phyloP scores from a whole-genome alignment of 2,329 filamentous ascomycete genomes.

The Fusarium falciforme region DNA sequence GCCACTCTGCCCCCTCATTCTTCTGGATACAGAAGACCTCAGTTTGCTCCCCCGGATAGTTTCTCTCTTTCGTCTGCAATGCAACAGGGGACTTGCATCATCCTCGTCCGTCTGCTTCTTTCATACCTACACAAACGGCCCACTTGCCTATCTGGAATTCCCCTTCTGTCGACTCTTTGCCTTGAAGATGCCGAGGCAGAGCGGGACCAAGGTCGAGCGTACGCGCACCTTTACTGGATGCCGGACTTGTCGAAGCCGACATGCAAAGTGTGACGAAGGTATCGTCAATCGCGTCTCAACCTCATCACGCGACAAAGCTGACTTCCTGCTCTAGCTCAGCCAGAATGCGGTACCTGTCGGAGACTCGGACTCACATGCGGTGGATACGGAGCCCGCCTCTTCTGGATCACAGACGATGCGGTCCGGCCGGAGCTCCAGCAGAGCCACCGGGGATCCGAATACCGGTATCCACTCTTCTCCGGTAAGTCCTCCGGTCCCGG shows the following conservation, averaged over 20 bases:
- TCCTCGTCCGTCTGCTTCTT: background rate
- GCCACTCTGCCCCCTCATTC: background rate
- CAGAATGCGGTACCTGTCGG: conserved; percentile 52
- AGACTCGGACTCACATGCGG: conserved; percentile 50
- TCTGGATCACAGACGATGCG: conserved; percentile 46
- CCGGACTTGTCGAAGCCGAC: conserved; percentile 51
- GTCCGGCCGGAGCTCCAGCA: conserved; percentile 34
- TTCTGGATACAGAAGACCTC: conserved; percentile 19
- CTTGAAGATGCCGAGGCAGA: conserved; percentile 28
- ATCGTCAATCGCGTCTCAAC: background rate
- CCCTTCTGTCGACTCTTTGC: background rate
- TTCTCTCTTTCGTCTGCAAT: conserved; percentile 13
- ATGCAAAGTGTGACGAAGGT: conserved; percentile 58
- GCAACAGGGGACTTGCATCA: background rate
- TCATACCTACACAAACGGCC: background rate
- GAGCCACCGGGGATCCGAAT: conserved; percentile 45
- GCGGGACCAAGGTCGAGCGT: conserved; percentile 30
- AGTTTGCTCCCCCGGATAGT: conserved; percentile 4
- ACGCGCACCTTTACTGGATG: conserved; percentile 50
- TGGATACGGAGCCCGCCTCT: conserved; percentile 52
- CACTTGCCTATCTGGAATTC: conserved; percentile 38
- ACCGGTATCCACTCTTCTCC: conserved; percentile 57
- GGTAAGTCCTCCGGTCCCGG: conserved; percentile 33
- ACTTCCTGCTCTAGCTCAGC: conserved; percentile 38
- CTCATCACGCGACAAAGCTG: background rate